Conservation (phyloP, 1,284 basidiomycete genomes). For the Anthracocystis setariae region DNA sequence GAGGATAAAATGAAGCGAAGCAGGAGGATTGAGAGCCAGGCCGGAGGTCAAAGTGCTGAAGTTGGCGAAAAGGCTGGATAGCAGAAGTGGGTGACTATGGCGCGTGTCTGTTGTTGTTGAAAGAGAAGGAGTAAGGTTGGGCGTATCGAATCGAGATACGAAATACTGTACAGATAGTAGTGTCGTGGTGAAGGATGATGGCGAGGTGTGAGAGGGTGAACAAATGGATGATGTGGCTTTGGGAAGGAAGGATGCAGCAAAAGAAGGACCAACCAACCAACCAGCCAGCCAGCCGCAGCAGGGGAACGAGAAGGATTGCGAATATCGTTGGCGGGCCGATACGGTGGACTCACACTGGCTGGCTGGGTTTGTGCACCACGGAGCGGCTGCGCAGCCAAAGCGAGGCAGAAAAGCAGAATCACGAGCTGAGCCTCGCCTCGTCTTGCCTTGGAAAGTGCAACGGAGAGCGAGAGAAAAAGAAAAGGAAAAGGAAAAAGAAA, state of each 20-base stretch:
- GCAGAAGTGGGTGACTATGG: not conserved
- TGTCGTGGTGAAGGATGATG: too few species aligned
- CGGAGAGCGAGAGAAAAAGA: not conserved
- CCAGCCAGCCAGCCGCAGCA: too few species aligned
- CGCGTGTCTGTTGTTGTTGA: slow-evolving; percentile 2
- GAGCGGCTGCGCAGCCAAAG: not conserved
- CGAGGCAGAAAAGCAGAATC: not conserved
- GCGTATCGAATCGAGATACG: too few species aligned
- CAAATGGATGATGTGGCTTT: too few species aligned
- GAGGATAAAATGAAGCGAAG: not conserved
- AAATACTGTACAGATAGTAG: too few species aligned
- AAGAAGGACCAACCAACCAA: not conserved
- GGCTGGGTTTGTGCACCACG: not conserved
- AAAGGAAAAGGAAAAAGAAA: not conserved
- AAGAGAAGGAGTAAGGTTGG: too few species aligned
- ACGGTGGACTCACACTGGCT: not conserved
- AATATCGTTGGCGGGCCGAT: not conserved
- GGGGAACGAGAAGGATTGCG: not conserved
- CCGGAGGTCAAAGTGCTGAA: not conserved
- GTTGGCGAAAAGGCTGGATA: not conserved
- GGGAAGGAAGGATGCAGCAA: not conserved
- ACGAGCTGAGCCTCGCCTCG: slow-evolving; percentile 1
- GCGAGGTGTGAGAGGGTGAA: too few species aligned
- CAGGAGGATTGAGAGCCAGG: not conserved
- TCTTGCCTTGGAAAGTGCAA: not conserved